Evolutionary conservation across 495 filamentous ascomycete genomes (phyloP).

Genomic region (Lepidopterella palustris): DNA sequence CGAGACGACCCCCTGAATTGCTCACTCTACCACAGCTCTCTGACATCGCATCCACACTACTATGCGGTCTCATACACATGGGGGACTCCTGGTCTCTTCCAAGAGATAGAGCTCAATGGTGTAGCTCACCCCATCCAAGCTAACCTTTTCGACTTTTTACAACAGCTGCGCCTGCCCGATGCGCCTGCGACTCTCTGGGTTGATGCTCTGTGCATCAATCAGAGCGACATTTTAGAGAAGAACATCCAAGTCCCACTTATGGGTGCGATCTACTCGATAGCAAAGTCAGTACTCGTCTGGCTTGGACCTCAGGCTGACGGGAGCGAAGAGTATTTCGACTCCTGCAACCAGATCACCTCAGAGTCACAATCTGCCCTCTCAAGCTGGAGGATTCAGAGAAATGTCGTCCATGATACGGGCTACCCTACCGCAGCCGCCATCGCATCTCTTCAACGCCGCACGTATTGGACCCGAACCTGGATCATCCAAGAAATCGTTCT

Average conservation of each 20-base stretch:
- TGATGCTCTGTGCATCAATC: conserved; percentile 9
- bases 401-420: neutral
- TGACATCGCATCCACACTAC: neutral
- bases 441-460: conserved; percentile 1
- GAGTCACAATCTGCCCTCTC: neutral
- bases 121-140: conserved; percentile 1
- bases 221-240: neutral
- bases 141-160: conserved; percentile 1
- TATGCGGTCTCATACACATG: conserved; percentile 4
- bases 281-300: conserved; percentile 3
- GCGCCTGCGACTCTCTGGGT: conserved; percentile 6
- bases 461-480: neutral
- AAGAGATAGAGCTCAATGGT: conserved; percentile 4
- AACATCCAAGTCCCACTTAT: conserved; percentile 3
- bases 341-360: neutral
- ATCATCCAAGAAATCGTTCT: conserved; percentile 6
- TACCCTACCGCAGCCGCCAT: neutral
- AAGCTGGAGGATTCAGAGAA: neutral
- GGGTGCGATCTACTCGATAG: neutral
- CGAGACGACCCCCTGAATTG: neutral
- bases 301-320: conserved; percentile 1
- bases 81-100: neutral
- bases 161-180: neutral
- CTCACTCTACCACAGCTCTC: neutral
- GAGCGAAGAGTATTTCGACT: conserved; percentile 4